phyloP scores from a whole-genome alignment of 2,329 filamentous ascomycete species.

The Colletotrichum australisinense region DNA sequence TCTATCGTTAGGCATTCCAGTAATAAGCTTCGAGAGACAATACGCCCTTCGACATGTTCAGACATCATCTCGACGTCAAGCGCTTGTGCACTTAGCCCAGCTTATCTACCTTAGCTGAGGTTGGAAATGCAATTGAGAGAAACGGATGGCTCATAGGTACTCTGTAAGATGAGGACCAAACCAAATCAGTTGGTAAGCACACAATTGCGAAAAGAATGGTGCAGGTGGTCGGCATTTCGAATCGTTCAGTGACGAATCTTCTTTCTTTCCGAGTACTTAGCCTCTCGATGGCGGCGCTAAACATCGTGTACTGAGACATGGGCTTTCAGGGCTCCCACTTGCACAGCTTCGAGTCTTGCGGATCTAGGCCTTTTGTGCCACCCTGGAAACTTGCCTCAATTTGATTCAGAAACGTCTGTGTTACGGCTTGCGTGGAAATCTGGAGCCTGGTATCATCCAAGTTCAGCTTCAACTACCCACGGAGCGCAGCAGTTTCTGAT shows the following conservation, averaged over 20 bases:
- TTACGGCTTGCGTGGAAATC: not conserved
- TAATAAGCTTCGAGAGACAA: too few relatives aligned
- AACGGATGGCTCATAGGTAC: too few relatives aligned
- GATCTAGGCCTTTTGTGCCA: not conserved
- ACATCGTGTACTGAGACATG: not conserved
- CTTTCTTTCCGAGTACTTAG: not conserved
- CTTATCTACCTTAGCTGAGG: too few relatives aligned
- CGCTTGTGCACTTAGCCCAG: too few relatives aligned
- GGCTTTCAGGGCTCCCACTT: not conserved
- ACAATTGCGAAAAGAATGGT: not conserved
- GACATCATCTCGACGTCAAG: too few relatives aligned
- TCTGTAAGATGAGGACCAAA: too few relatives aligned
- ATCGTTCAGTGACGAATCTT: not conserved
- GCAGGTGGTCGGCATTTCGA: not conserved
- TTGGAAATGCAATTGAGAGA: too few relatives aligned
- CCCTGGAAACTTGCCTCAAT: not conserved
- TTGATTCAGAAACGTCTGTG: not conserved
- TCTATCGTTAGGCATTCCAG: too few relatives aligned
- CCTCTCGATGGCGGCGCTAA: not conserved
- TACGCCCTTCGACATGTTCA: too few relatives aligned
- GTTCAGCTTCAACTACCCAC: not conserved
- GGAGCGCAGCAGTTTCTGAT: not conserved
- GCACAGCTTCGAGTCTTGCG: not conserved
- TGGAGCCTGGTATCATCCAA: not conserved
- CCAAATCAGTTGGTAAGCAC: too few relatives aligned